A percentile compares a stretch with the other conserved stretches of the same genome.
phyloP scores from a whole-genome alignment of 2,329 filamentous ascomycete species.

The Exserohilum turcica region DNA sequence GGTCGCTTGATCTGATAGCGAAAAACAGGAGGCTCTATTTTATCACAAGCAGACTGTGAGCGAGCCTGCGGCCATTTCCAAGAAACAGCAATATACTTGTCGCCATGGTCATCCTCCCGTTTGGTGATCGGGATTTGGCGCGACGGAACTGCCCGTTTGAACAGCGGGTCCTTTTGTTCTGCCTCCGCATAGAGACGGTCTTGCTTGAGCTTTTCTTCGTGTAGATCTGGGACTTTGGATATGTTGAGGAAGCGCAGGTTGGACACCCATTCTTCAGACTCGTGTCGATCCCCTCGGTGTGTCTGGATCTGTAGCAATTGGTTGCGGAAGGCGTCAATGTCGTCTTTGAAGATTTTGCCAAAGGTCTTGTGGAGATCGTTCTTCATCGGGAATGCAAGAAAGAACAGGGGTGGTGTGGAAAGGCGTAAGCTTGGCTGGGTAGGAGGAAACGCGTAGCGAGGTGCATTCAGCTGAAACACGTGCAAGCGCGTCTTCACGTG shows the following conservation, averaged over 20 bases:
- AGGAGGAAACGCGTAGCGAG: background rate
- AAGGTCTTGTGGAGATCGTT: slow-evolving; percentile 24
- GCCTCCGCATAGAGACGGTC: background rate
- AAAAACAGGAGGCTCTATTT: slow-evolving; percentile 1
- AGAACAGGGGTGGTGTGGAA: background rate
- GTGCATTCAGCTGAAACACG: background rate
- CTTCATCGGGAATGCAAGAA: slow-evolving; percentile 8
- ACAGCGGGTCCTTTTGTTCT: background rate
- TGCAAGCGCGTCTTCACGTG: slow-evolving; percentile 2
- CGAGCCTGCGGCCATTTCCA: slow-evolving; percentile 18
- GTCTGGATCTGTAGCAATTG: slow-evolving; percentile 23
- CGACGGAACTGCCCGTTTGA: background rate
- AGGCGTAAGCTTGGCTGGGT: background rate
- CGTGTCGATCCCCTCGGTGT: slow-evolving; percentile 8
- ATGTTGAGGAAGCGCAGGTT: slow-evolving; percentile 22
- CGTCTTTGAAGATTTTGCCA: slow-evolving; percentile 22
- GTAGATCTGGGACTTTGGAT: slow-evolving; percentile 12
- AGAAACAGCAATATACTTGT: slow-evolving; percentile 23
- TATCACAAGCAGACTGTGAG: background rate
- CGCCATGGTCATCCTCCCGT: slow-evolving; percentile 2
- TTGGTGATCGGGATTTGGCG: background rate
- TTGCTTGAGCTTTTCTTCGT: background rate
- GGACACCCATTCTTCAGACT: slow-evolving; percentile 17
- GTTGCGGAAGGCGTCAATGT: slow-evolving; percentile 11
- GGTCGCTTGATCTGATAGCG: slow-evolving; percentile 16